Evolutionary conservation across 2,329 filamentous ascomycete genomes (phyloP).

Genomic region (Elsinoe necatrix): DNA sequence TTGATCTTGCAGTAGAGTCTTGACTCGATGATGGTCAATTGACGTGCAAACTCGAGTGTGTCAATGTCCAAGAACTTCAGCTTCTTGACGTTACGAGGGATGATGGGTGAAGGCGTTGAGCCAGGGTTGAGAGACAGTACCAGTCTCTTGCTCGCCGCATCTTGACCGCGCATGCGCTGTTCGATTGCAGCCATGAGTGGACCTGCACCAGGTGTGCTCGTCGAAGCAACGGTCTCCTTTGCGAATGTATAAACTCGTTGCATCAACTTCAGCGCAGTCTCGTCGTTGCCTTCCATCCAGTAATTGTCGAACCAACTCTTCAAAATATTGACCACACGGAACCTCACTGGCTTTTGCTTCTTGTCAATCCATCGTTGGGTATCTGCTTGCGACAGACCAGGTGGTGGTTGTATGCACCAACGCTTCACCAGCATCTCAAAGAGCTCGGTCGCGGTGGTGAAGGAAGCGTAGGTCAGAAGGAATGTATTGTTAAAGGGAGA

Average conservation of each 20-base stretch:
- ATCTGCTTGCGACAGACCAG: slow-evolving; percentile 65
- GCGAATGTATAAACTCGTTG: slow-evolving; percentile 85
- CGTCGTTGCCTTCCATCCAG: slow-evolving; percentile 93
- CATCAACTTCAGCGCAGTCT: slow-evolving; percentile 75
- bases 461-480: slow-evolving; percentile 90
- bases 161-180: slow-evolving; percentile 79
- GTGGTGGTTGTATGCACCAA: slow-evolving; percentile 86
- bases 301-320: slow-evolving; percentile 98
- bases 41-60: slow-evolving; percentile 89
- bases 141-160: slow-evolving; percentile 74
- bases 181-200: slow-evolving; percentile 81
- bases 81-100: slow-evolving; percentile 99
- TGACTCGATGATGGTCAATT: slow-evolving; percentile 94
- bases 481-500: slow-evolving; percentile 97
- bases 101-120: slow-evolving; percentile 75
- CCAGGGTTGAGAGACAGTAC: slow-evolving; percentile 71
- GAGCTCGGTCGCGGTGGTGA: slow-evolving; percentile 80
- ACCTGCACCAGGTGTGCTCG: slow-evolving; percentile 80
- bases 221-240: slow-evolving; percentile 83
- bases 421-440: slow-evolving; percentile 88
- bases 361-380: slow-evolving; percentile 83
- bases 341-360: slow-evolving; percentile 92
- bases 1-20: slow-evolving; percentile 92
- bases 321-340: slow-evolving; percentile 92
- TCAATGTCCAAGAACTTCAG: slow-evolving; percentile 98